Evolutionary conservation across 2,329 filamentous ascomycete genomes (phyloP).

Genomic region (Proliferodiscus dingleyae): DNA sequence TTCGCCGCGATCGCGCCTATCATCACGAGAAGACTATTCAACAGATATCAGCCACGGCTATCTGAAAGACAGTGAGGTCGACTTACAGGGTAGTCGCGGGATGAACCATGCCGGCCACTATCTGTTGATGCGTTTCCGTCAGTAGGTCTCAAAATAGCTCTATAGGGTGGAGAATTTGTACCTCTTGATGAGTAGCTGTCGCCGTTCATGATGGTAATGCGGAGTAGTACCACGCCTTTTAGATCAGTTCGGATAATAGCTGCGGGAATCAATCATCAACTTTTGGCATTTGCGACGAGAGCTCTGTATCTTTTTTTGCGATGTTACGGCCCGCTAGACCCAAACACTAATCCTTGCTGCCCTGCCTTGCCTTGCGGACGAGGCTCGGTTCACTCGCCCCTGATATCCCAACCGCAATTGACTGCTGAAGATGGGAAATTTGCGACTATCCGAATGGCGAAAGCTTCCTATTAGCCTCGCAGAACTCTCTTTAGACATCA

Average conservation of each 20-base stretch:
- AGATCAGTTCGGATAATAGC: neutral
- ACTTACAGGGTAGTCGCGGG: constrained; percentile 50
- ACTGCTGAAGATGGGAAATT: constrained; percentile 21
- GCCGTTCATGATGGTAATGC: constrained; percentile 65
- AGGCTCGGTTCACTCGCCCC: neutral
- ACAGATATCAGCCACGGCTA: too few relatives aligned
- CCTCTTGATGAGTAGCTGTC: constrained; percentile 77
- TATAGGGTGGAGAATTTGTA: constrained; percentile 36
- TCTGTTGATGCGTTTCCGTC: constrained; percentile 38
- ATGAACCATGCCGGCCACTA: constrained; percentile 40
- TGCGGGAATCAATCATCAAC: neutral
- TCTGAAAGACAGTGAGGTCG: too few relatives aligned
- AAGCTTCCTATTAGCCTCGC: constrained; percentile 77
- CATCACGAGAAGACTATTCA: constrained; percentile 33
- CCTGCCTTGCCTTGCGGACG: constrained; percentile 1
- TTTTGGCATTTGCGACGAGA: neutral
- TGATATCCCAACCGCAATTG: constrained; percentile 1
- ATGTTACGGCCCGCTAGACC: neutral
- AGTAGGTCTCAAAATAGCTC: constrained; percentile 30
- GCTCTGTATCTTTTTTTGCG: neutral
- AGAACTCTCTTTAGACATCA: constrained; percentile 92
- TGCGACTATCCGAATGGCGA: constrained; percentile 70
- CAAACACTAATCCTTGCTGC: neutral
- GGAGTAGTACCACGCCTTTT: neutral
- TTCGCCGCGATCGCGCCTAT: constrained; percentile 42